Base-by-base conservation (phyloP, 2,329 filamentous ascomycete species). In the Cryphonectria nitschkei region DNA sequence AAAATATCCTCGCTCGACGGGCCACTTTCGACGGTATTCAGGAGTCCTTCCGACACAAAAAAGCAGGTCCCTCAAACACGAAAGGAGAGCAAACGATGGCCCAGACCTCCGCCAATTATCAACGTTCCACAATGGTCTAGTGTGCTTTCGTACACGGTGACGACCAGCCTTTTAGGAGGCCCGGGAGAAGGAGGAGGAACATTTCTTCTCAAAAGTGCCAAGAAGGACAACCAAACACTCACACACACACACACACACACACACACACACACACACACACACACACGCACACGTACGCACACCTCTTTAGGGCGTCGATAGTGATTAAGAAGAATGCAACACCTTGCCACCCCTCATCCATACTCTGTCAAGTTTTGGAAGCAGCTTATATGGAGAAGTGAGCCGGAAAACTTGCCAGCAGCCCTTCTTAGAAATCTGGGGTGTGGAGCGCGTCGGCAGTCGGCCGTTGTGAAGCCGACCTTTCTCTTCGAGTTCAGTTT, bases 401-500 rank as follows among this genome's bases (percentile, higher is more conserved):
- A n/a, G n/a, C 43, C 43, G 5, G 14, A 46, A n/a, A 50, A 39
- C 8, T 11, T 58, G 32, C 58, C 58, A 37, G n/a, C 26, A 32
- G 29, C 29, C 52, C 22, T 58, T 19, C 54, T 32, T 29, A 58
- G 54, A 58, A 58, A 58, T 8, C 29, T 6, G 54, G 54, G 34
- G 34, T 22, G 58, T 61, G 29, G 58, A 34, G 34, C 32, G 9
- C 6, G 58, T 61, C 58, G 58, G 58, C 32, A 61, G 16, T 61
- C 58, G 58, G 58, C 22, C 32, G 58, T 61, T 61, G 34, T 13
- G 32, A 39, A n/a, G 34, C 63, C 63, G 63, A 65, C 63, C 63
- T 65, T 65, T 65, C 63, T 65, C 16, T 39, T 61, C 58, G 34
- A 39, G 58, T 39, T 32, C 26, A 32, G 54, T 22, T 34, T 34